These are phyloP conservation scores for Teratosphaeria zuluensis DNA, from an alignment of 2,329 filamentous ascomycete species.

Conservation along the genomic window DNA sequence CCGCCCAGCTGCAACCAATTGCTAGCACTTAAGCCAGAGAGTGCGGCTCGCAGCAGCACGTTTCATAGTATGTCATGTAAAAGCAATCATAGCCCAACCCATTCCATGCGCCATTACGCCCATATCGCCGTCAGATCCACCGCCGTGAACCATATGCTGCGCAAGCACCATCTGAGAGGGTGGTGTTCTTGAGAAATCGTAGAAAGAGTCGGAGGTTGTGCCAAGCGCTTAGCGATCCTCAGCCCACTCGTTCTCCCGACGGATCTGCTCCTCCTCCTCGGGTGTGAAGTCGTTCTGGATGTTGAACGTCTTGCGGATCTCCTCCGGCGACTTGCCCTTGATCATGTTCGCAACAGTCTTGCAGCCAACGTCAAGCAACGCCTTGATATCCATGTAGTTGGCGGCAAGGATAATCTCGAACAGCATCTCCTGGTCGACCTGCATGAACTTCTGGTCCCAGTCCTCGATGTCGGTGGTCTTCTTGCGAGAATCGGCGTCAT, in stretches of 20 bases:
- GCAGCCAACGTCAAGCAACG: conserved; percentile 92
- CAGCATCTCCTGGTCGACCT: conserved; percentile 98
- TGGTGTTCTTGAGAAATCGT: neutral
- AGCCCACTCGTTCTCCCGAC: conserved; percentile 45
- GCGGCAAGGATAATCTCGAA: conserved; percentile 98
- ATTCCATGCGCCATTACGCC: neutral
- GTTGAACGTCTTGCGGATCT: conserved; percentile 99
- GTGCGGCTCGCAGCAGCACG: neutral
- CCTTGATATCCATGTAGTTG: conserved; percentile 99
- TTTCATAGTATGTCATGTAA: neutral
- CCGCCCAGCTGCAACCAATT: neutral
- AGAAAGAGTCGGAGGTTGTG: no score
- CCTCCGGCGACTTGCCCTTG: conserved; percentile 98
- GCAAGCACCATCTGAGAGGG: neutral
- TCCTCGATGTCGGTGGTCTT: conserved; percentile 99
- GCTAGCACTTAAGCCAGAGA: neutral
- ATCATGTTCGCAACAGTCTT: conserved; percentile 99
- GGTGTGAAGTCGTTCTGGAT: conserved; percentile 99
- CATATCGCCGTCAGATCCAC: neutral
- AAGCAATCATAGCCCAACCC: neutral
- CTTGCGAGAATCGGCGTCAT: conserved; percentile 88
- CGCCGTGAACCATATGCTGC: neutral
- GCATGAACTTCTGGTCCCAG: conserved; percentile 99
- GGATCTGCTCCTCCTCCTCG: conserved; percentile 94
- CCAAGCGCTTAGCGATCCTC: conserved; percentile 24